Conservation (phyloP, 176 grass and related monocot genomes). For the Raddia distichophylla region DNA sequence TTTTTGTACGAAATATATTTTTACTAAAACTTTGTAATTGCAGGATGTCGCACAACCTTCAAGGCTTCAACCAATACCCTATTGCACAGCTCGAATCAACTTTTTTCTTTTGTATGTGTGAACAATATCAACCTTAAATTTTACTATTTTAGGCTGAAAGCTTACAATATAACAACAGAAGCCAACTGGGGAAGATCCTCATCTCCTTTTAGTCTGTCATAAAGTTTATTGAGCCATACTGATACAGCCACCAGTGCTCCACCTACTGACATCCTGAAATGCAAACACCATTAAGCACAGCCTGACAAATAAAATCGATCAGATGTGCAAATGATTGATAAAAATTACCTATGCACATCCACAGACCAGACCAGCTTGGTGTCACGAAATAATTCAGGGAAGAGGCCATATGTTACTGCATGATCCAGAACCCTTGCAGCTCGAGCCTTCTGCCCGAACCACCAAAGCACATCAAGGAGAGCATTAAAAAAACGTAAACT, state of each 20-base stretch:
- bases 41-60: neutral
- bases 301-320: neutral
- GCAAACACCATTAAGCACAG: conserved; percentile 32
- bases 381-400: conserved; percentile 74
- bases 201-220: conserved; percentile 60
- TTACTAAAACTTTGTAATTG: neutral
- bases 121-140: neutral
- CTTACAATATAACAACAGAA: conserved; percentile 87
- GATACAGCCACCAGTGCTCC: conserved; percentile 80
- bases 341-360: conserved; percentile 86
- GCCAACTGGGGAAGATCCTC: conserved; percentile 82
- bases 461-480: conserved; percentile 95
- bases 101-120: neutral
- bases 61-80: conserved; percentile 11
- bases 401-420: conserved; percentile 73
- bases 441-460: conserved; percentile 75
- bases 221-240: conserved; percentile 84
- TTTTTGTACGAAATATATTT: neutral
- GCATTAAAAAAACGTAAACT: conserved; percentile 82
- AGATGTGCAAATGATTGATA: conserved; percentile 13
- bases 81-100: conserved; percentile 16
- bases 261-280: conserved; percentile 89
- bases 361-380: conserved; percentile 87
- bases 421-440: conserved; percentile 73
- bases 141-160: conserved; percentile 16